Base-by-base conservation (phyloP, 768 basidiomycete species). In the Leucocoprinus sp. region DNA sequence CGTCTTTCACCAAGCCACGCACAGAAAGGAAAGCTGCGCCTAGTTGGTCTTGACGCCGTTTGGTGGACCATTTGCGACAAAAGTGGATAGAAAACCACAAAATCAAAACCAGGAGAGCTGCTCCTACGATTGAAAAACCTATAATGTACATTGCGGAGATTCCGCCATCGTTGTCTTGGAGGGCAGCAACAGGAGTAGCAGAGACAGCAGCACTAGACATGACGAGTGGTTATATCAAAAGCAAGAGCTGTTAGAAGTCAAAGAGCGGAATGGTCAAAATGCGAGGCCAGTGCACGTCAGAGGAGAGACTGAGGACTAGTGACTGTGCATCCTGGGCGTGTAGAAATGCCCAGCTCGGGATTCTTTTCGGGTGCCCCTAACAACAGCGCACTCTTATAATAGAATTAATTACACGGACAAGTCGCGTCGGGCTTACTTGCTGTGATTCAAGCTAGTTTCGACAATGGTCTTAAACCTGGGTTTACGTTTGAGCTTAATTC, bases 111-210 rank as follows among this genome's bases (percentile, higher is more conserved):
- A 73, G 41, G 18, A 67, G 45, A 33, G 74, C 58, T 22, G 65
- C 60, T 15, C 63, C 71, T 21, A 67, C 74, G 5, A 78, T 55
- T 17, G 67, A 62, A 53, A 82, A 70, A 5, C 75, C 81, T 43
- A 62, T 73, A 38, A 81, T 70, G 52, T 70, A 66, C 17, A 68
- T 57, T 4, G 70, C 39, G 28, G 41, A 43, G 6, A 51, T 14
- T n/a, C 45, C 42, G 3, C 33, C 60, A 36, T 49, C 52, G 31
- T 18, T 33, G 34, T 15, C 17, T 36, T 43, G 34, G 35, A 50
- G 22, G 33, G 21, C 8, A 14, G 23, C 31, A 18, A 24, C 11
- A 9, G 24, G 37, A 23, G 37, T 37, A 27, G 43, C 17, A 29
- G 34, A 24, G 23, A 50, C 39, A 4, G 49, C 36, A 42, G 47